Conservation (phyloP, 768 basidiomycete genomes). For the Naganishia kalamii region DNA sequence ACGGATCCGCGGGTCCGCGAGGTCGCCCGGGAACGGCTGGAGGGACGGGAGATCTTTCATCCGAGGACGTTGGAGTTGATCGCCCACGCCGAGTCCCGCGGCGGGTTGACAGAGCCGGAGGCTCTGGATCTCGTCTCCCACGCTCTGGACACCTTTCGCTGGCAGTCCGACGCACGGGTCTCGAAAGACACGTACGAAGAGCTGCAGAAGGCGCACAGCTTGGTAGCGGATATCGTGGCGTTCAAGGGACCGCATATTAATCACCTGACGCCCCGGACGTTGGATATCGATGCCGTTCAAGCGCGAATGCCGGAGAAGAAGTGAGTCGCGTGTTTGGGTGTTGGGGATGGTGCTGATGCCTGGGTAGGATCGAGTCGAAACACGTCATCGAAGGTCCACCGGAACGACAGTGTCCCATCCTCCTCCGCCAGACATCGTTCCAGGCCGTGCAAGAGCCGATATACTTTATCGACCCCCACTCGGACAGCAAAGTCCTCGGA, state of each 20-base stretch:
- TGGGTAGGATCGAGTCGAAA: constrained; percentile 36
- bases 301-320: constrained; percentile 33
- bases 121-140: constrained; percentile 27
- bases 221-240: constrained; percentile 39
- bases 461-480: constrained; percentile 25
- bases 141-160: constrained; percentile 37
- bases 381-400: constrained; percentile 43
- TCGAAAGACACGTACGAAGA: constrained; percentile 28
- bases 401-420: constrained; percentile 30
- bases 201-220: constrained; percentile 27
- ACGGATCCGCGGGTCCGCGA: constrained; percentile 26
- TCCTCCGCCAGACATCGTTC: constrained; percentile 43
- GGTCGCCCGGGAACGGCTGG: constrained; percentile 26
- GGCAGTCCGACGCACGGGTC: constrained; percentile 35
- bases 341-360: background rate
- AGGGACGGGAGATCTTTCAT: constrained; percentile 34
- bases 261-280: constrained; percentile 40
- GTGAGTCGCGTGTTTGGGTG: constrained; percentile 21
- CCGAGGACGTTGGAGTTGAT: constrained; percentile 24
- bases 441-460: constrained; percentile 38
- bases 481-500: constrained; percentile 1
- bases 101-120: constrained; percentile 22
- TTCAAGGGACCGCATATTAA: constrained; percentile 42
- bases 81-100: constrained; percentile 29
- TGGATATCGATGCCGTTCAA: constrained; percentile 43